phyloP scores from a whole-genome alignment of 345 rosid genomes.

The Sonneratia caseolaris region DNA sequence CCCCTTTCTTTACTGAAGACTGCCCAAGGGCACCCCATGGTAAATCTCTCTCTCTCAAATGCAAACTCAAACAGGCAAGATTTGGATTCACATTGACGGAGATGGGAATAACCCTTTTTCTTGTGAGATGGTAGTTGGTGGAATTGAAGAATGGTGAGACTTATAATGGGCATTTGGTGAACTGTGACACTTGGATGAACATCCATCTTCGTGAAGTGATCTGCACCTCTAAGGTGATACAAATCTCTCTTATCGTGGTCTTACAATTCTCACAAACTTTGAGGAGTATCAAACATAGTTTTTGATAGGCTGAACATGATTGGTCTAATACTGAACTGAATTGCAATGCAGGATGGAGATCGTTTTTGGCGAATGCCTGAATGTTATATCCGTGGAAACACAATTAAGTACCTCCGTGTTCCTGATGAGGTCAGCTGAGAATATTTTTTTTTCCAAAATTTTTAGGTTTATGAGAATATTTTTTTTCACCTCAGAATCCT shows the following conservation, averaged over 20 bases:
- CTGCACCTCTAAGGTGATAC: conserved; percentile 80
- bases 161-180: conserved; percentile 91
- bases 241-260: not conserved
- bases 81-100: not conserved
- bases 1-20: conserved; percentile 76
- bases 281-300: not conserved
- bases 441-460: not conserved
- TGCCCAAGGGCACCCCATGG: conserved; percentile 87
- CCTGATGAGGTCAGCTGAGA: conserved; percentile 74
- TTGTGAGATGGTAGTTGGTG: conserved; percentile 45
- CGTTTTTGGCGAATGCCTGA: conserved; percentile 99
- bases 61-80: not conserved
- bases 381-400: conserved; percentile 98
- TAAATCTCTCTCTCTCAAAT: conserved; percentile 9
- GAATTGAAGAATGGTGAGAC: conserved; percentile 98
- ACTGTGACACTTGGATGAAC: conserved; percentile 98
- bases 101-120: not conserved
- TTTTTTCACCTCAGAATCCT: not conserved
- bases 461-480: not conserved
- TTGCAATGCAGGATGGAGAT: conserved; percentile 74
- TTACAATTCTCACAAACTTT: not conserved
- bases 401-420: conserved; percentile 95
- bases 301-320: not conserved
- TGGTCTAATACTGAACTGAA: conserved; percentile 3
- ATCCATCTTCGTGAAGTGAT: conserved; percentile 98